Evolutionary conservation across 495 filamentous ascomycete genomes (phyloP).

Genomic region (Aspergillus sclerotiicarbonarius): DNA sequence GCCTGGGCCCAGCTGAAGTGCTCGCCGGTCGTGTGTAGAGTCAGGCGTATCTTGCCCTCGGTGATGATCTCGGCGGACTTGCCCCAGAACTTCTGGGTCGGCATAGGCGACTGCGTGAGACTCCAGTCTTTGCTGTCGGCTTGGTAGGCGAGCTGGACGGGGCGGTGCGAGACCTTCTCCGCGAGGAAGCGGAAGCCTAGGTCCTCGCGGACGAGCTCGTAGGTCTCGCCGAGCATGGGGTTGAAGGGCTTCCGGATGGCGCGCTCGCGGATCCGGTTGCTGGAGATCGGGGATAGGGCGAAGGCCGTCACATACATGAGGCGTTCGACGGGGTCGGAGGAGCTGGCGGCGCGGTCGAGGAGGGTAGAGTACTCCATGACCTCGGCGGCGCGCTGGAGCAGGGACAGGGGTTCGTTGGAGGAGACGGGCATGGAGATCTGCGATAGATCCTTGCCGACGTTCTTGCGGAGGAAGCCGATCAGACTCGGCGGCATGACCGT

Average conservation of each 20-base stretch:
- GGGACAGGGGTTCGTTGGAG: slow-evolving; percentile 87
- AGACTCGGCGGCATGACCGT: slow-evolving; percentile 81
- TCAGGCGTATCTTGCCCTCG: slow-evolving; percentile 77
- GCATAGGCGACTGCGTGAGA: slow-evolving; percentile 79
- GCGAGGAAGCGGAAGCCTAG: slow-evolving; percentile 84
- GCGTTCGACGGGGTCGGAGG: slow-evolving; percentile 60
- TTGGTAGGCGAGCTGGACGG: slow-evolving; percentile 88
- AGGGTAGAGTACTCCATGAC: slow-evolving; percentile 85
- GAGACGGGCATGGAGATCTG: slow-evolving; percentile 97
- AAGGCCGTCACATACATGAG: slow-evolving; percentile 86
- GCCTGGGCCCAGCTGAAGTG: slow-evolving; percentile 80
- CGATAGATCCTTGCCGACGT: slow-evolving; percentile 95
- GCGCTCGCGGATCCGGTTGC: slow-evolving; percentile 77
- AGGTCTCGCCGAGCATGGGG: slow-evolving; percentile 95
- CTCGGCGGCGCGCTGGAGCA: slow-evolving; percentile 84
- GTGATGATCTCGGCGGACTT: slow-evolving; percentile 92
- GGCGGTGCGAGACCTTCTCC: slow-evolving; percentile 91
- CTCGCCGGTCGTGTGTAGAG: slow-evolving; percentile 68
- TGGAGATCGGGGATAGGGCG: slow-evolving; percentile 79
- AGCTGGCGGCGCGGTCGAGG: slow-evolving; percentile 68
- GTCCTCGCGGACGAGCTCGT: slow-evolving; percentile 86
- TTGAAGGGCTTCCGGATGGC: slow-evolving; percentile 98
- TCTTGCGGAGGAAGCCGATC: slow-evolving; percentile 92
- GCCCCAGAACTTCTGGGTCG: slow-evolving; percentile 97
- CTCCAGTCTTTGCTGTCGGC: slow-evolving; percentile 83